Evolutionary conservation across 768 basidiomycete genomes (phyloP).

Genomic region (Trametopsis cervina): DNA sequence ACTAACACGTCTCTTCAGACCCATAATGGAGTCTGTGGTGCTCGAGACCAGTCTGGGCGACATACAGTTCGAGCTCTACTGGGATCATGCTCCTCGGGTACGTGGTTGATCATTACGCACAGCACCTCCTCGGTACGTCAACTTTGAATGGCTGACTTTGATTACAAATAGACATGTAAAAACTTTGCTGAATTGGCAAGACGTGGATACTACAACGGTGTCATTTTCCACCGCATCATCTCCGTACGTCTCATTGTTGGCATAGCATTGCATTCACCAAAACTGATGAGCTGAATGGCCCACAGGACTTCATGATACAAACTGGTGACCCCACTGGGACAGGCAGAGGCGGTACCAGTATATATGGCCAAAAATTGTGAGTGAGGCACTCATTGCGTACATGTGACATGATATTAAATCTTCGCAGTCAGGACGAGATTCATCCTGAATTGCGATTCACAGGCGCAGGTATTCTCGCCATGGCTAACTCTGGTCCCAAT

Average conservation of each 20-base stretch:
- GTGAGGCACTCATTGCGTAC: conserved; percentile 22
- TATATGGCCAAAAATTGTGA: conserved; percentile 84
- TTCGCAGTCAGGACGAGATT: conserved; percentile 77
- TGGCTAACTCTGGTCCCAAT: conserved; percentile 97
- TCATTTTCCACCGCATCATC: conserved; percentile 89
- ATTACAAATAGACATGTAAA: conserved; percentile 68
- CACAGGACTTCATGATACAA: conserved; percentile 95
- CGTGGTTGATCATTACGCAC: conserved; percentile 13
- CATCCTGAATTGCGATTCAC: conserved; percentile 89
- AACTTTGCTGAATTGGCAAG: conserved; percentile 92
- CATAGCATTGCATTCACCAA: conserved; percentile 6
- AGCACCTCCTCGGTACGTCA: too few relatives aligned
- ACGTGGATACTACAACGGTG: conserved; percentile 88
- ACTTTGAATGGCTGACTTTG: too few relatives aligned
- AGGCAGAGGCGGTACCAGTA: conserved; percentile 85
- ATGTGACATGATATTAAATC: not conserved
- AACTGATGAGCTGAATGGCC: not conserved
- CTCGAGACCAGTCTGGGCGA: conserved; percentile 84
- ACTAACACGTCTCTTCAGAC: not conserved
- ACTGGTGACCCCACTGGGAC: conserved; percentile 95
- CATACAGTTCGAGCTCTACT: conserved; percentile 86
- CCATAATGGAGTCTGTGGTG: conserved; percentile 48
- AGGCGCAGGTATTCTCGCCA: conserved; percentile 91
- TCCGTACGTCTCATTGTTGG: conserved; percentile 40
- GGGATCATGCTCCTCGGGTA: conserved; percentile 80